phyloP scores from a whole-genome alignment of 225 moss, liverwort and hornwort species.

The Pseudisothecium myosuroides region DNA sequence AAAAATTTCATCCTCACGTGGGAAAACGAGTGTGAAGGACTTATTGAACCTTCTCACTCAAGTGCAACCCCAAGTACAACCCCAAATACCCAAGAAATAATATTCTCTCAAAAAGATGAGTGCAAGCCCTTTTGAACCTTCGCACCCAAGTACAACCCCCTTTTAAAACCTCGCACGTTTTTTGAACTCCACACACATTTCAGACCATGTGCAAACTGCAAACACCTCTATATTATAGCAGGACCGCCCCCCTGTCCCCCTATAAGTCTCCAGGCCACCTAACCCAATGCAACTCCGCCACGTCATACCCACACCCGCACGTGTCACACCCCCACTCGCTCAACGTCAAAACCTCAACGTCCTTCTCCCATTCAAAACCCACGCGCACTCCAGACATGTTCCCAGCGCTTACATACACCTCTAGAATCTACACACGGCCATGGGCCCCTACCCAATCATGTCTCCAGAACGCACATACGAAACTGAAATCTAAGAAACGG shows the following conservation, averaged over 20 bases:
- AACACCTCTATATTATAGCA: neutral
- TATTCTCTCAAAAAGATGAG: no score
- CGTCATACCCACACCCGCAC: neutral
- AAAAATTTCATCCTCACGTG: neutral
- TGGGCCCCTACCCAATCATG: fast-evolving
- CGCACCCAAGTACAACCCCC: neutral
- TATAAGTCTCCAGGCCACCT: no score
- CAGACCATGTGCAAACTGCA: neutral
- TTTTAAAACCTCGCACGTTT: neutral
- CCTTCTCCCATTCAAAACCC: neutral
- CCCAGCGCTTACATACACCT: fast-evolving
- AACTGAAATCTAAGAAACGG: neutral
- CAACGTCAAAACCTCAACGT: neutral
- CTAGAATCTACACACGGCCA: neutral
- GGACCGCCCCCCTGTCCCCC: neutral
- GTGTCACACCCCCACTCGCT: neutral
- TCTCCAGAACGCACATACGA: fast-evolving
- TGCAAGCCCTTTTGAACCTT: neutral
- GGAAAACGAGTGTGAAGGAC: fast-evolving
- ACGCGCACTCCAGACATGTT: neutral
- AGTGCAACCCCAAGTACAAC: no score
- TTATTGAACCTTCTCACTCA: neutral
- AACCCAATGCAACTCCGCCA: neutral
- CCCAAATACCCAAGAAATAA: no score
- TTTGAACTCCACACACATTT: neutral